These are phyloP conservation scores for Hypoxylon sp. DNA, from an alignment of 2,329 filamentous ascomycete species.

Conservation along the genomic window DNA sequence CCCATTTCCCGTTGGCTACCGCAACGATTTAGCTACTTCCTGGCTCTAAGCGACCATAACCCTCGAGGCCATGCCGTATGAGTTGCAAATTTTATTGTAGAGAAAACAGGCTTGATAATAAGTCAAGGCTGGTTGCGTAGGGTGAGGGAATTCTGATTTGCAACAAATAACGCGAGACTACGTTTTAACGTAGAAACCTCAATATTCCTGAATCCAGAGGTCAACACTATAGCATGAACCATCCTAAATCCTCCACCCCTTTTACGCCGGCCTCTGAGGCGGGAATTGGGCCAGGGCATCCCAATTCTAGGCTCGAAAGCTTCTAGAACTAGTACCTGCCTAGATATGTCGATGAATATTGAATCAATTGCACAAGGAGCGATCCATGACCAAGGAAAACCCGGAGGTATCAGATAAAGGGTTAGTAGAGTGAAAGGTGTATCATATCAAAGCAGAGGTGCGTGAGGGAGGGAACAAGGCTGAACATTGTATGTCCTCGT, in stretches of 20 bases:
- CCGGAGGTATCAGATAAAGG: constrained; percentile 11
- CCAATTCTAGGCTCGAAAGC: background rate
- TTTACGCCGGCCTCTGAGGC: background rate
- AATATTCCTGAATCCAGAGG: background rate
- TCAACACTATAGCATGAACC: background rate
- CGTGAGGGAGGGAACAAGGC: background rate
- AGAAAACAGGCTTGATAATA: background rate
- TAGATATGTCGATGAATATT: background rate
- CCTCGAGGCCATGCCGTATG: background rate
- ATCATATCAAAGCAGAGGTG: background rate
- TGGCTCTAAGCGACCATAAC: background rate
- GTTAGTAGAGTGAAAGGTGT: constrained; percentile 5
- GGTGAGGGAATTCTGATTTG: background rate
- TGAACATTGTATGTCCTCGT: constrained; percentile 3
- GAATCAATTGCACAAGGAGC: background rate
- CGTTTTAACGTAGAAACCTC: background rate
- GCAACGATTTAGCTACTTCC: background rate
- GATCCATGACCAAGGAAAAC: constrained; percentile 1
- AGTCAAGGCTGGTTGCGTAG: background rate
- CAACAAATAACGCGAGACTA: background rate
- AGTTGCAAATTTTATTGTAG: background rate
- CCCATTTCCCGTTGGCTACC: background rate
- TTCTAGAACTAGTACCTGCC: background rate
- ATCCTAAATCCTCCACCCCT: background rate
- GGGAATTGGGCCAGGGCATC: background rate